Percentiles rank a stretch among this genome's conserved stretches.
These are phyloP conservation scores for Pichia sp. DNA, from an alignment of 1,139 yeast genomes.

Conservation along the genomic window DNA sequence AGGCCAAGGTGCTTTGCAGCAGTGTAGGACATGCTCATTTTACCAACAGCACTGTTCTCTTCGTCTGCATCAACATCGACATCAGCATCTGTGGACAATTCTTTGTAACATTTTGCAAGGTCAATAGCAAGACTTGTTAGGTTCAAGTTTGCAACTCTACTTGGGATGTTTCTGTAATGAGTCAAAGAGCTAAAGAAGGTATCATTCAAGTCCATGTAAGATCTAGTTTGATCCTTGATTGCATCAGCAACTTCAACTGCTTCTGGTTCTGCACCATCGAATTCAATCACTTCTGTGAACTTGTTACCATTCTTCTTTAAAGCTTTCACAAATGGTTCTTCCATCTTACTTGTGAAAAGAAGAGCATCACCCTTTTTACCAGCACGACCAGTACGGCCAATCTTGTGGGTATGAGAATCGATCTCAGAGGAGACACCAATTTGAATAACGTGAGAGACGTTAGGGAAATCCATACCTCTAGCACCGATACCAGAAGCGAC, in stretches of 20 bases:
- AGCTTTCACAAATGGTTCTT: constrained; percentile 39
- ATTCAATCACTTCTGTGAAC: constrained; percentile 33
- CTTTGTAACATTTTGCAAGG: constrained; percentile 12
- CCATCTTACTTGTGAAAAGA: constrained; percentile 42
- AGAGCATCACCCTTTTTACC: constrained; percentile 71
- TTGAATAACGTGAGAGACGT: constrained; percentile 76
- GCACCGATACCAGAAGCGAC: constrained; percentile 94
- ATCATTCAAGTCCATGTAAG: constrained; percentile 22
- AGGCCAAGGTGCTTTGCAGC: constrained; percentile 13
- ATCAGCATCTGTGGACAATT: constrained; percentile 1
- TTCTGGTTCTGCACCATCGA: constrained; percentile 8
- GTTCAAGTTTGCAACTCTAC: constrained; percentile 18
- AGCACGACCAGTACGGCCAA: constrained; percentile 96
- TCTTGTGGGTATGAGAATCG: constrained; percentile 81
- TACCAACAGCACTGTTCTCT: background rate
- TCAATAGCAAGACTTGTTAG: constrained; percentile 18
- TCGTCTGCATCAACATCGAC: constrained; percentile 5
- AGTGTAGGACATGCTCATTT: constrained; percentile 9
- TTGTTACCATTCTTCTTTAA: constrained; percentile 44
- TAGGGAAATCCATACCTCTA: constrained; percentile 92
- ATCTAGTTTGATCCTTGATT: constrained; percentile 21
- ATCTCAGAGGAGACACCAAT: constrained; percentile 66
- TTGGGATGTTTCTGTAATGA: constrained; percentile 28
- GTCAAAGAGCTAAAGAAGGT: constrained; percentile 31
- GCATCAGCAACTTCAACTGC: constrained; percentile 23